Evolutionary conservation across 2,329 filamentous ascomycete genomes (phyloP), one percentile per base, ranked within the genome.

Genomic region (Verticillium alfalfae): DNA sequence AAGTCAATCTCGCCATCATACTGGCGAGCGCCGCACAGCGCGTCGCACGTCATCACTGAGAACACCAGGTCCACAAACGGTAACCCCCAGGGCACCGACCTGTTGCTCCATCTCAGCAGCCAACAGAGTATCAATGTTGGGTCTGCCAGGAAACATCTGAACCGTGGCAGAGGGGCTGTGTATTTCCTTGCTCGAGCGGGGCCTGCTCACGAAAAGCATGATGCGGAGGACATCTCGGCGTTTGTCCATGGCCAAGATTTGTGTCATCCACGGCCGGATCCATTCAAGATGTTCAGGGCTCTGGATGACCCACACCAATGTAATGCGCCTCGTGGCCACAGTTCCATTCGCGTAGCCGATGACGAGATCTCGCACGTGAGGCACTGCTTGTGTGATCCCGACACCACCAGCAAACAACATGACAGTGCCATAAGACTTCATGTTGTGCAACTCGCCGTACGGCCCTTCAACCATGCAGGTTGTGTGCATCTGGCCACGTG

Each of bases 191-290:
- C 88, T 92, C 57, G 87, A 90, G 49, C 88, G 81, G 6, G 89
- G 90, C 62, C 89, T 81, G 66, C 87, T 91, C 67, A 93, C 88
- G 72, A 93, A 93, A 60, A 93, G 84, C 78, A 92, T 85, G 73
- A 93, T 90, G 66, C 88, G 87, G 60, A 93, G 81, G 59, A 90
- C 83, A 63, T 93, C 90, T 61, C 90, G 84, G 58, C 90, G 85
- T 72, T 83, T 85, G 62, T 91, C 88, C 87, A 93, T 90, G 62
- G 85, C 84, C 45, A 93, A 80, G 64, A 93, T 92, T 70, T 88
- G 83, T 3, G 89, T 92, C 90, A 93, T 93, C 89, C 89, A 93
- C 8, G 89, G 88, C 56, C 89, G 83, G 70, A 93, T 92, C 90
- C 90, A 93, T 73, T 93, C 90, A 36, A 93, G 81, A 72, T 93